Conservation (phyloP, 2,329 filamentous ascomycete genomes). For the Tolypocladium inflatum region DNA sequence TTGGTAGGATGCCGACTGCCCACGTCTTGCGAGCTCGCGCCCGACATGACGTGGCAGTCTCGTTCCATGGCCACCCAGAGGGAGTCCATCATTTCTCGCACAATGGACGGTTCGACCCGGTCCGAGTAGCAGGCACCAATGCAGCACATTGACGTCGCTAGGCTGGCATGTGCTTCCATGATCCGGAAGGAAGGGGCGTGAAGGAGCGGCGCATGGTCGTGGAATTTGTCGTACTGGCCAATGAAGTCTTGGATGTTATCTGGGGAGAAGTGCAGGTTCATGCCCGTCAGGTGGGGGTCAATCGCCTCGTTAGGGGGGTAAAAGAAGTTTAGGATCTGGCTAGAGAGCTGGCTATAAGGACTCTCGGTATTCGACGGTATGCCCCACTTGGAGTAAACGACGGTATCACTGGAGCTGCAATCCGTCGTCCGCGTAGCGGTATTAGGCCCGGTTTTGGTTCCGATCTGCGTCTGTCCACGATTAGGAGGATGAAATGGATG, state of each 20-base stretch:
- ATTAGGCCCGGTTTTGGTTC: slow-evolving; percentile 58
- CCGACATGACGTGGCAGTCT: slow-evolving; percentile 38
- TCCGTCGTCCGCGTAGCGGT: slow-evolving; percentile 38
- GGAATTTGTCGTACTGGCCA: slow-evolving; percentile 62
- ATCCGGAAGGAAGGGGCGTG: slow-evolving; percentile 65
- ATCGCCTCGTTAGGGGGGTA: slow-evolving; percentile 33
- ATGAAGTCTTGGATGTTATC: slow-evolving; percentile 64
- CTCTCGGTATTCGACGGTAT: slow-evolving; percentile 36
- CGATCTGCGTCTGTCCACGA: slow-evolving; percentile 59
- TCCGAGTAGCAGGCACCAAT: slow-evolving; percentile 68
- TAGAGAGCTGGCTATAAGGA: slow-evolving; percentile 44
- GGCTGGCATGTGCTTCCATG: slow-evolving; percentile 53
- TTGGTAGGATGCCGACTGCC: slow-evolving; percentile 16
- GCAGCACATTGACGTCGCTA: slow-evolving; percentile 62
- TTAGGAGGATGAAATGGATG: slow-evolving; percentile 47
- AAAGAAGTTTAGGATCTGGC: slow-evolving; percentile 47
- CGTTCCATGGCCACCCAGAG: slow-evolving; percentile 49
- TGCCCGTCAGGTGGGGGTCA: slow-evolving; percentile 46
- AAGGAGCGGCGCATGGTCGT: slow-evolving; percentile 63
- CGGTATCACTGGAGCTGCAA: slow-evolving; percentile 34
- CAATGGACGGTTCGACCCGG: slow-evolving; percentile 46
- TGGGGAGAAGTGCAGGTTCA: slow-evolving; percentile 53
- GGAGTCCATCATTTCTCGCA: slow-evolving; percentile 59
- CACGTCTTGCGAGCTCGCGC: slow-evolving; percentile 9
- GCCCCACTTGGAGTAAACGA: slow-evolving; percentile 42